Conservation (phyloP, 441 rosid species). For the Kokia cookei region DNA sequence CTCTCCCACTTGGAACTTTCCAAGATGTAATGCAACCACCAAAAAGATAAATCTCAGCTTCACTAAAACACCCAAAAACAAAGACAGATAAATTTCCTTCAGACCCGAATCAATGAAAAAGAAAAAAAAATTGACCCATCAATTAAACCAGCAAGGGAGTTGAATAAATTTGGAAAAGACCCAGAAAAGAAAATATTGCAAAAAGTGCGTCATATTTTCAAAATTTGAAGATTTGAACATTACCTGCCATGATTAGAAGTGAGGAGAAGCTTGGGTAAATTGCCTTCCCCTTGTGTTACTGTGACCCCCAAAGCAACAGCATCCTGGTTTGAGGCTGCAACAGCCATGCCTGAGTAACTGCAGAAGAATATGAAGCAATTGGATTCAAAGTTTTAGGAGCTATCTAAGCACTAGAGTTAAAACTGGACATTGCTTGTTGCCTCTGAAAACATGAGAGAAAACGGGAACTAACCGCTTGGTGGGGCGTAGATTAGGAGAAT, state of each 20-base stretch:
- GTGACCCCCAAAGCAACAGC: conserved; percentile 42
- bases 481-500: conserved; percentile 36
- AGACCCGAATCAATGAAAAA: neutral
- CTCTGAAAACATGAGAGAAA: neutral
- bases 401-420: neutral
- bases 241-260: conserved; percentile 73
- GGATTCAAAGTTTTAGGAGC: neutral
- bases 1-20: conserved; percentile 71
- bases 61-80: conserved; percentile 31
- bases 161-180: neutral
- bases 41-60: conserved; percentile 83
- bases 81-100: neutral
- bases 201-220: neutral
- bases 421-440: neutral
- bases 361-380: neutral
- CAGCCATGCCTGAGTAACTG: conserved; percentile 53
- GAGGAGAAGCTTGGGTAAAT: conserved; percentile 78
- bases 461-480: conserved; percentile 35
- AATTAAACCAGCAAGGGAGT: neutral
- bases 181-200: neutral
- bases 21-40: conserved; percentile 95
- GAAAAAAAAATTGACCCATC: neutral
- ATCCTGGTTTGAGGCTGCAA: conserved; percentile 33
- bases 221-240: neutral
- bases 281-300: conserved; percentile 79